phyloP scores from a whole-genome alignment of 768 basidiomycete species.

The Amanita muscaria region DNA sequence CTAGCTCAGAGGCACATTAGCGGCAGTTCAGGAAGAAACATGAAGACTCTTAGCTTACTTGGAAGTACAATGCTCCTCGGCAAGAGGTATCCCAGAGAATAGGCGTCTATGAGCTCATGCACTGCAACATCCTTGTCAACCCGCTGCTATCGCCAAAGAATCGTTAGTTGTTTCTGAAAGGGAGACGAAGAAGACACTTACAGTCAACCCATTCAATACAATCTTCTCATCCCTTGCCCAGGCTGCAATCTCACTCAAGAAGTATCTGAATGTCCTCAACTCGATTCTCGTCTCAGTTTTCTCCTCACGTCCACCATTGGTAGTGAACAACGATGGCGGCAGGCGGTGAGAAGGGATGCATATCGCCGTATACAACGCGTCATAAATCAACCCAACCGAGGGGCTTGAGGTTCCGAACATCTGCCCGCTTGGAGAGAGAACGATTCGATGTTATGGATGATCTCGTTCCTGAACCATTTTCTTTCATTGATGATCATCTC shows the following conservation, averaged over 20 bases:
- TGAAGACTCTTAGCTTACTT: constrained; percentile 57
- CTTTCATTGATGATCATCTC: constrained; percentile 88
- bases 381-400: constrained; percentile 84
- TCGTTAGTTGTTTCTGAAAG: no score
- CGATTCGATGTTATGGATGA: constrained; percentile 86
- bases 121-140: constrained; percentile 87
- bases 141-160: no score
- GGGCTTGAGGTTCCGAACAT: constrained; percentile 77
- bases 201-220: constrained; percentile 88
- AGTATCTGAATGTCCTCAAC: constrained; percentile 75
- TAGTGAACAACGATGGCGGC: constrained; percentile 45
- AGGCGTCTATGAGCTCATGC: constrained; percentile 91
- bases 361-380: constrained; percentile 81
- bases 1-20: constrained; percentile 48
- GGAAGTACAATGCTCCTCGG: constrained; percentile 81
- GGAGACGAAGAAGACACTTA: constrained; percentile 18
- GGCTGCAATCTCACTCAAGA: constrained; percentile 86
- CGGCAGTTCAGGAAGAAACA: background rate
- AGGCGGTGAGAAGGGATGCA: constrained; percentile 62
- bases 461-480: constrained; percentile 76
- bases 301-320: constrained; percentile 57
- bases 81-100: constrained; percentile 88
- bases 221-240: constrained; percentile 96
- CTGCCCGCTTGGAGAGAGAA: constrained; percentile 91
- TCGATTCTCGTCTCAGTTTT: constrained; percentile 87